These are phyloP conservation scores for Candida chilensis DNA, from an alignment of 805 yeast species.

Conservation along the genomic window DNA sequence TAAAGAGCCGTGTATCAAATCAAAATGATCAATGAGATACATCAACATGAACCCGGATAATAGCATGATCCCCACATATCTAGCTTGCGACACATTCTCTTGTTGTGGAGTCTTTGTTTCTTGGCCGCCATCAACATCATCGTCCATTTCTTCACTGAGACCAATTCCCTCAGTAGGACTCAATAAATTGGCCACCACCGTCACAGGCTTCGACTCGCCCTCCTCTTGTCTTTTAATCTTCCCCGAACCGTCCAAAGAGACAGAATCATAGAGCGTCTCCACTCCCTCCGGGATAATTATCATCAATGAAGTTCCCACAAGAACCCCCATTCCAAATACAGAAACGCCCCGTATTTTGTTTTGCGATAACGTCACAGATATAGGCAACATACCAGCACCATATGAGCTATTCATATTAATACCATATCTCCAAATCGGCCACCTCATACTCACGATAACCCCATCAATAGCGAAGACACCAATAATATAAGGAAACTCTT, in stretches of 20 bases:
- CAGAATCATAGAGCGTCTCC: conserved; percentile 24
- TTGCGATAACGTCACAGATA: conserved; percentile 14
- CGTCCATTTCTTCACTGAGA: conserved; percentile 1
- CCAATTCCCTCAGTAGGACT: conserved; percentile 2
- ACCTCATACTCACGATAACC: not conserved
- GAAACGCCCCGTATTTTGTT: conserved; percentile 27
- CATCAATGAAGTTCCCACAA: conserved; percentile 50
- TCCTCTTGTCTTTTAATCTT: not conserved
- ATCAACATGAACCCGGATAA: conserved; percentile 46
- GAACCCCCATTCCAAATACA: conserved; percentile 47
- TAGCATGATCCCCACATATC: conserved; percentile 36
- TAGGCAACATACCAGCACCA: conserved; percentile 16
- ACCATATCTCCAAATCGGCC: not conserved
- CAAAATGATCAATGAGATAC: conserved; percentile 38
- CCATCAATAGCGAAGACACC: not conserved
- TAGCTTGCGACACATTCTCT: not conserved
- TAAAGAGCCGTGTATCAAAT: conserved; percentile 3
- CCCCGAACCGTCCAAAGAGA: not conserved
- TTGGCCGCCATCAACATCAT: conserved; percentile 7
- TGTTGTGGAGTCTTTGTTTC: conserved; percentile 8
- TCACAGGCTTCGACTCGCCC: not conserved
- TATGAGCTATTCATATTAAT: not conserved
- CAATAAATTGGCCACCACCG: not conserved
- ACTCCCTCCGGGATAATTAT: conserved; percentile 63
- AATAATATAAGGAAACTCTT: not conserved